Base-by-base conservation (phyloP, 345 rosid genomes). In the Murraya paniculata region DNA sequence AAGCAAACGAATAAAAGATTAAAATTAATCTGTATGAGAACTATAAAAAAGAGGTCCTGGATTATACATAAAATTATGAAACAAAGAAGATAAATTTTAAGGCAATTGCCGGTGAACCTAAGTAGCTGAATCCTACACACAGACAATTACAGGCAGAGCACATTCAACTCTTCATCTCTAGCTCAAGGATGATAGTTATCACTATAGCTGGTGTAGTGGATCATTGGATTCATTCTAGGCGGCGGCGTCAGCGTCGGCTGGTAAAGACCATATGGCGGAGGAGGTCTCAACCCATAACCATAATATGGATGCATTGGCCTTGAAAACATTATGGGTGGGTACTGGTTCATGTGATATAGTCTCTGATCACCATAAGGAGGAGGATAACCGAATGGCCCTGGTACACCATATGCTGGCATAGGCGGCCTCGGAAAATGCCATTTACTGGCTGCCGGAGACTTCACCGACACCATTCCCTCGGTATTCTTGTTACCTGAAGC, bases 211-310 rank as follows among this genome's bases (percentile, higher is more conserved):
- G 68, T 74, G 25, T 61, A 74, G 57, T 61, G 77, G 58, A 41
- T 62, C 77, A 74, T 74, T 5, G 77, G 77, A 65, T 74, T 74
- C 68, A 62, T 28, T 38, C 18, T 73, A 19, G 59, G 41, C 13
- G 61, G 60, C 41, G 56, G 25, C 41, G 64, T 31, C 57, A 65
- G 50, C 53, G 27, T 73, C 19, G 68, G 48, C 68, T 73, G 77
- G 68, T 38, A 73, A 25, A 19, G 16, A 21, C 53, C 30, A 24
- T 24, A 58, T 0, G 33, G 60, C 5, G 28, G 75, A 6, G 75
- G 53, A 9, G 53, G 28, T 30, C 59, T 73, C 31, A 22, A 24
- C 56, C 67, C 25, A 21, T 59, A 58, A 25, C 36, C 66, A 38
- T 27, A 25, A 18, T 62, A 30, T 2, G 67, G 57, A 19, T 25